These are phyloP conservation scores for Trichoderma atroviride DNA, from an alignment of 2,329 filamentous ascomycete species.

Conservation along the genomic window DNA sequence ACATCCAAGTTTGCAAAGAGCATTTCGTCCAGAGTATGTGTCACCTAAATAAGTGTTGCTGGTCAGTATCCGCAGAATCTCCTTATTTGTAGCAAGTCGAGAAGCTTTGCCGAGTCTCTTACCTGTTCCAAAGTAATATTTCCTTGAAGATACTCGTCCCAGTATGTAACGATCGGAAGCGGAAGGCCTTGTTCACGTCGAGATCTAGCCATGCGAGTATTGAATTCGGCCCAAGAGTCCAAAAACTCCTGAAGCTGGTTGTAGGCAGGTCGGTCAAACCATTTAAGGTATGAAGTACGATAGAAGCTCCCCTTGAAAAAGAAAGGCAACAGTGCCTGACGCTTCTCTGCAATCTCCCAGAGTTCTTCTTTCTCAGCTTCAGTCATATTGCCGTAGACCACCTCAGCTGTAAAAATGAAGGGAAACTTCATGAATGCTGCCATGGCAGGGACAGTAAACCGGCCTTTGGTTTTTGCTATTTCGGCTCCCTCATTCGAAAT, in stretches of 20 bases:
- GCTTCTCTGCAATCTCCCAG: neutral
- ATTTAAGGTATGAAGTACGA: neutral
- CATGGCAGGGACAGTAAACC: neutral
- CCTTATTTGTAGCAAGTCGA: neutral
- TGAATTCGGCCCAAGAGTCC: neutral
- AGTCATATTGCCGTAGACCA: neutral
- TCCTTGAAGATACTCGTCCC: neutral
- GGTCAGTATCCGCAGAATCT: neutral
- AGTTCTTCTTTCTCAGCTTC: neutral
- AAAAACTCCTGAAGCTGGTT: neutral
- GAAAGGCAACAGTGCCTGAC: neutral
- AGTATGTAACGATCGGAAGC: neutral
- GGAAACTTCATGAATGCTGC: neutral
- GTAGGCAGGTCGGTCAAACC: neutral
- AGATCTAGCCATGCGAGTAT: neutral
- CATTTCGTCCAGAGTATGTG: neutral
- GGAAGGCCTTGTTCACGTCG: neutral
- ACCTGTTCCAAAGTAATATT: neutral
- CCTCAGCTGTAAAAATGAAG: neutral
- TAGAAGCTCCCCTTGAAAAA: neutral
- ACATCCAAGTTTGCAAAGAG: conserved; percentile 1
- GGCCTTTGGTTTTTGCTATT: neutral
- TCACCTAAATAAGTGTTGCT: neutral
- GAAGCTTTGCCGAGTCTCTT: neutral
- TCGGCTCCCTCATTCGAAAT: neutral